Conservation (phyloP, 352 stramenopile genomes). For the Aphanomyces cochlioides region DNA sequence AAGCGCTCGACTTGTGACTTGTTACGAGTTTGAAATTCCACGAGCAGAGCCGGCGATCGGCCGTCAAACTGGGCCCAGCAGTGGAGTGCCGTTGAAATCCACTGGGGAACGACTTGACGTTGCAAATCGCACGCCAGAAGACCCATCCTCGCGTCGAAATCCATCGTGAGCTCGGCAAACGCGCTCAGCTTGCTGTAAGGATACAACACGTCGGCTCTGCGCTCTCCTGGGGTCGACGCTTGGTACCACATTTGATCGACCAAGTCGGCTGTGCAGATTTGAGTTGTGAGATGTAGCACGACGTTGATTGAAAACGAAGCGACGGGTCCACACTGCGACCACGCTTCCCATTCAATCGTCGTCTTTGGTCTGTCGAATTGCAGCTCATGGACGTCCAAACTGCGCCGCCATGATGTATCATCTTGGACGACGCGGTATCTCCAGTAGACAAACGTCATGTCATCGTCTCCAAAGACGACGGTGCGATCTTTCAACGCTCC, state of each 20-base stretch:
- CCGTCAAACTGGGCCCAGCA: not conserved
- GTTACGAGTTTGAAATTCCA: not conserved
- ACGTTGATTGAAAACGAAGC: not conserved
- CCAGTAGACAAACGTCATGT: slow-evolving; percentile 4
- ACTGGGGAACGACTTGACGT: not conserved
- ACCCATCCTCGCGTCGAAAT: slow-evolving; percentile 8
- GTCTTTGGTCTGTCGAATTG: not conserved
- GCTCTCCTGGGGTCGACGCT: not conserved
- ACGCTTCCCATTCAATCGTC: slow-evolving; percentile 6
- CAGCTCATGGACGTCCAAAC: not conserved
- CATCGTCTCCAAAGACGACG: not conserved
- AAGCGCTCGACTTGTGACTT: not conserved
- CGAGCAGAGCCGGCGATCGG: not conserved
- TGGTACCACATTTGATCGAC: slow-evolving; percentile 27
- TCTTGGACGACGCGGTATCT: not conserved
- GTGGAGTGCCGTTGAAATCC: not conserved
- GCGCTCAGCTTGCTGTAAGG: not conserved
- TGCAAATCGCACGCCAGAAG: not conserved
- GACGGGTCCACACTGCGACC: slow-evolving; percentile 20
- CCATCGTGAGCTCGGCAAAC: slow-evolving; percentile 23
- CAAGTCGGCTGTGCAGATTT: not conserved
- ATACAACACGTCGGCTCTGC: not conserved
- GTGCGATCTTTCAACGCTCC: not conserved
- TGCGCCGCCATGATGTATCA: not conserved
- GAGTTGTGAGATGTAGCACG: not conserved